These are phyloP conservation scores for Apophysomyces variabilis DNA, from an alignment of 371 early-diverging fungal genomes.

Conservation along the genomic window DNA sequence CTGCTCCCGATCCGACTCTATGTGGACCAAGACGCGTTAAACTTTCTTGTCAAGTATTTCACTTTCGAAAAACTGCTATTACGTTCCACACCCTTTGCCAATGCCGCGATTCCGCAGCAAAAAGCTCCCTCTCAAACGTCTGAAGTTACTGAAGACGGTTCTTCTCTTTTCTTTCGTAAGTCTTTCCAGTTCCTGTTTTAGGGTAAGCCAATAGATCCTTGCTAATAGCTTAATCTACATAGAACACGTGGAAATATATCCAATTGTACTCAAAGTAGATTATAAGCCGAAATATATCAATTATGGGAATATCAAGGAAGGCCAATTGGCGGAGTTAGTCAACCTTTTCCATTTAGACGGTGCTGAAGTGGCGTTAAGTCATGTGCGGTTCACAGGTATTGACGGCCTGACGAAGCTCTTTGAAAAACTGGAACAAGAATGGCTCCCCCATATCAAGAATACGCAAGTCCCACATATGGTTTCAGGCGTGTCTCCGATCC, in stretches of 20 bases:
- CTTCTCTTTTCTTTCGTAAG: conserved; percentile 69
- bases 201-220: too few species aligned
- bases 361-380: conserved; percentile 81
- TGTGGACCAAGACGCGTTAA: conserved; percentile 94
- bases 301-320: conserved; percentile 69
- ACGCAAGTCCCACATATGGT: conserved; percentile 90
- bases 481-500: conserved; percentile 90
- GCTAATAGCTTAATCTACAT: not conserved
- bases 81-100: conserved; percentile 33
- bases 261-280: conserved; percentile 87
- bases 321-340: conserved; percentile 85
- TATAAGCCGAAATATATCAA: conserved; percentile 96
- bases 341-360: conserved; percentile 94
- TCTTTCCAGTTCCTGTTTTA: conserved; percentile 8
- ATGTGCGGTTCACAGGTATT: conserved; percentile 78
- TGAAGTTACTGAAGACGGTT: conserved; percentile 15
- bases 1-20: conserved; percentile 85
- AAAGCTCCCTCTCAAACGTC: not conserved
- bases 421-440: conserved; percentile 68
- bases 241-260: conserved; percentile 73
- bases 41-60: conserved; percentile 84
- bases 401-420: conserved; percentile 65
- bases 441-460: conserved; percentile 89
- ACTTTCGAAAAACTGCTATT: conserved; percentile 49
- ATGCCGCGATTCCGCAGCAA: conserved; percentile 22